These are phyloP conservation scores for Paraleonurus japonicus DNA, from an alignment of 257 asterid genomes.

Conservation along the genomic window DNA sequence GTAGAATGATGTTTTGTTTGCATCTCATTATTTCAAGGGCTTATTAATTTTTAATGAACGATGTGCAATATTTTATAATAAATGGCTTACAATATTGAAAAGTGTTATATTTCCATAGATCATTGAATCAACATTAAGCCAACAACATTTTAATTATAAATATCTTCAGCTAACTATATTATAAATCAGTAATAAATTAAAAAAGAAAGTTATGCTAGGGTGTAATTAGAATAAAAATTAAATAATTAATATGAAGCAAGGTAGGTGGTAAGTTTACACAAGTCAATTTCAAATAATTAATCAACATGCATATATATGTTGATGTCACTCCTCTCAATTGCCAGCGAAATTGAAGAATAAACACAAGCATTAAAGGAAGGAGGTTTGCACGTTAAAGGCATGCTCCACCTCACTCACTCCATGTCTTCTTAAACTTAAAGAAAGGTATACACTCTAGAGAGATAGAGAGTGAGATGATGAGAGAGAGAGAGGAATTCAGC, in stretches of 20 bases:
- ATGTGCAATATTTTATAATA: no score
- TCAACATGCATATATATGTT: constrained; percentile 3
- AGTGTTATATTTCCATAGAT: no score
- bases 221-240: constrained; percentile 14
- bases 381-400: constrained; percentile 66
- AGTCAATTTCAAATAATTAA: no score
- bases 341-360: constrained; percentile 56
- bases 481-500: neutral
- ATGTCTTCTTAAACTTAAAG: constrained; percentile 65
- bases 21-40: no score
- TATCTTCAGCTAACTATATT: no score
- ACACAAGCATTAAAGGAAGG: constrained; percentile 49
- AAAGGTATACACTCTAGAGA: constrained; percentile 36
- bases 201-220: neutral
- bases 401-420: constrained; percentile 72
- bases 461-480: constrained; percentile 18
- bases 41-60: no score
- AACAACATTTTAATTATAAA: no score
- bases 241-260: no score
- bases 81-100: no score
- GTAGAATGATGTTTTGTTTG: no score
- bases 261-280: no score
- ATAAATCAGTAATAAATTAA: neutral
- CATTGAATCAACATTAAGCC: no score
- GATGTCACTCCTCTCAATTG: constrained; percentile 16